phyloP scores from a whole-genome alignment of 2,329 filamentous ascomycete species.

The Leptographium procerum region DNA sequence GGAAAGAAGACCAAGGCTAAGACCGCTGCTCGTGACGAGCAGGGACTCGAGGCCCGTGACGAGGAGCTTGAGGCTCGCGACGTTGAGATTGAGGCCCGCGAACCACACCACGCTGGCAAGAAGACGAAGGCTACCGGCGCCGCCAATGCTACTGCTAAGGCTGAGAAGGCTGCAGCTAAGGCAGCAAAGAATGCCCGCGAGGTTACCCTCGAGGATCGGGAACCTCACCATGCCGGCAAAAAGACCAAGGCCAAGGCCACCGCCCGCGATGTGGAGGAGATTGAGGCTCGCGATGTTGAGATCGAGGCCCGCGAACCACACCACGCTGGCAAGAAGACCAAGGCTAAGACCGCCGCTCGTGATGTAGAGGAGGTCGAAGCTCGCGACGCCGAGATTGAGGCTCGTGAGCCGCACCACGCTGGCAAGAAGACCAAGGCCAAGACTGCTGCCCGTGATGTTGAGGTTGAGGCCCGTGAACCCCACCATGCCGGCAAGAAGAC shows the following conservation, averaged over 20 bases:
- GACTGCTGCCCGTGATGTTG: conserved; percentile 3
- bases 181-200: conserved; percentile 10
- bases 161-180: not conserved
- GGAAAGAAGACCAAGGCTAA: conserved; percentile 11
- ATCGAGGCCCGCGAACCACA: conserved; percentile 12
- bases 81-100: conserved; percentile 8
- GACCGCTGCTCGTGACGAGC: conserved; percentile 2
- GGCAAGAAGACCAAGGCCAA: conserved; percentile 11
- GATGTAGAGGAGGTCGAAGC: no score
- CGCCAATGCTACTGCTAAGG: not conserved
- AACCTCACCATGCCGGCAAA: conserved; percentile 8
- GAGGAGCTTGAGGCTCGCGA: conserved; percentile 10
- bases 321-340: conserved; percentile 4
- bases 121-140: not conserved
- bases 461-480: conserved; percentile 10
- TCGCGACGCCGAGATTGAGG: not conserved
- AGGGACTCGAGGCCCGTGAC: not conserved
- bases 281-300: conserved; percentile 8
- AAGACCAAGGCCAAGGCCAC: conserved; percentile 9
- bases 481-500: conserved; percentile 15
- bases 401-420: conserved; percentile 1
- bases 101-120: conserved; percentile 8
- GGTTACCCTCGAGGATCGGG: conserved; percentile 5
- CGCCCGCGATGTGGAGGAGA: conserved; percentile 1
- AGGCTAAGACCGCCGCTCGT: not conserved